Conservation (phyloP, 202 grass and related monocot genomes). For the Tripidium arundinaceum region DNA sequence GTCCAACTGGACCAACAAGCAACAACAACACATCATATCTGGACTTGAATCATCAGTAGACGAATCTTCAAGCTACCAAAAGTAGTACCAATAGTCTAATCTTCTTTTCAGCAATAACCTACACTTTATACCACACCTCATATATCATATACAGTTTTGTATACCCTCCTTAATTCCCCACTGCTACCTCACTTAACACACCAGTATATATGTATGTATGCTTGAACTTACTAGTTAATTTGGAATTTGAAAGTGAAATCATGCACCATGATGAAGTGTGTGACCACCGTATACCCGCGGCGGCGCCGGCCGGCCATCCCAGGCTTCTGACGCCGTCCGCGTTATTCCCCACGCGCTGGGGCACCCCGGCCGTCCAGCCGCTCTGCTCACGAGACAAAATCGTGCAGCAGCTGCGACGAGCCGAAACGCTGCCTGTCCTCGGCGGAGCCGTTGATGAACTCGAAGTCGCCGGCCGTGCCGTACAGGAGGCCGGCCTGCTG, state of each 20-base stretch:
- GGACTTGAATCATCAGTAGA: constrained; percentile 34
- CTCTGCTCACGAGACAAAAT: constrained; percentile 64
- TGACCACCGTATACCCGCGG: neutral
- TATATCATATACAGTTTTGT: constrained; percentile 37
- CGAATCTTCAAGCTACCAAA: constrained; percentile 53
- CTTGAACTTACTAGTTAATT: constrained; percentile 5
- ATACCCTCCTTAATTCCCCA: constrained; percentile 16
- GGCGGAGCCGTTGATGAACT: constrained; percentile 53
- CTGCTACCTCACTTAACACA: constrained; percentile 34
- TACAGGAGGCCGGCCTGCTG: constrained; percentile 53
- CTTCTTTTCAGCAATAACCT: constrained; percentile 58
- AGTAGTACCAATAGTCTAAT: constrained; percentile 48
- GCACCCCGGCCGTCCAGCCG: neutral
- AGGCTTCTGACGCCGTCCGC: constrained; percentile 41
- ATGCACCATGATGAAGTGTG: constrained; percentile 3
- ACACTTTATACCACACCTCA: constrained; percentile 24
- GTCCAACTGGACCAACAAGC: constrained; percentile 17
- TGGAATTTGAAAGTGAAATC: neutral
- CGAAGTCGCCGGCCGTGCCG: constrained; percentile 57
- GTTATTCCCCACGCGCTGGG: constrained; percentile 17
- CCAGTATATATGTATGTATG: constrained; percentile 34
- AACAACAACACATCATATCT: neutral
- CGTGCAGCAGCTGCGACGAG: constrained; percentile 85
- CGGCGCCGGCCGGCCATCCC: constrained; percentile 37
- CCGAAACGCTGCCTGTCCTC: constrained; percentile 76